Evolutionary conservation across 2,329 filamentous ascomycete species (phyloP).

Genomic region (Aspergillus viridinutans): DNA sequence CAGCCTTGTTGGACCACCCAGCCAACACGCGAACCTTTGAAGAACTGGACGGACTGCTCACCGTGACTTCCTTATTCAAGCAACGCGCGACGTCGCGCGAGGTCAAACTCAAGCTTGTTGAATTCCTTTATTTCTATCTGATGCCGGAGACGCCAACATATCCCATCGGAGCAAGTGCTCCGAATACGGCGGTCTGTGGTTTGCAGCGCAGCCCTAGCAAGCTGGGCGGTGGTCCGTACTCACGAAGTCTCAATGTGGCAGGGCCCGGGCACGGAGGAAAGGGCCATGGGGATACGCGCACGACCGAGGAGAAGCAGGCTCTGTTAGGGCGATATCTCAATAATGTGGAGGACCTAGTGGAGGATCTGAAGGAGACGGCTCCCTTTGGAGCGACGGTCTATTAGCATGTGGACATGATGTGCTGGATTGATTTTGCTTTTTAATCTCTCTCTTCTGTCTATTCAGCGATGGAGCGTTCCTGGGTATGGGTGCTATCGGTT

Average conservation of each 20-base stretch:
- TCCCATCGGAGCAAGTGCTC: conserved; percentile 26
- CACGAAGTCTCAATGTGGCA: conserved; percentile 33
- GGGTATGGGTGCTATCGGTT: conserved; percentile 14
- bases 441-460: conserved; percentile 6
- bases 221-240: conserved; percentile 56
- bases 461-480: conserved; percentile 20
- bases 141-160: conserved; percentile 73
- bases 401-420: conserved; percentile 16
- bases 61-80: conserved; percentile 90
- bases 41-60: conserved; percentile 82
- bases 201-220: conserved; percentile 67
- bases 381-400: conserved; percentile 60
- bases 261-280: conserved; percentile 22
- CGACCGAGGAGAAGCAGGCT: conserved; percentile 76
- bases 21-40: conserved; percentile 90
- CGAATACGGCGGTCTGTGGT: conserved; percentile 43
- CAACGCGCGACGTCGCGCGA: conserved; percentile 77
- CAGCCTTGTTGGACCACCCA: conserved; percentile 79
- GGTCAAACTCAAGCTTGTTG: conserved; percentile 92
- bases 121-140: conserved; percentile 97
- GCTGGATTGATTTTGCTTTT: conserved; percentile 4
- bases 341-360: conserved; percentile 79
- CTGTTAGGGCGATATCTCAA: conserved; percentile 72
- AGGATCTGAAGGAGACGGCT: conserved; percentile 74
- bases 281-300: conserved; percentile 48